Evolutionary conservation across 495 filamentous ascomycete species (phyloP).

Genomic region (Bryoglossum gracile): DNA sequence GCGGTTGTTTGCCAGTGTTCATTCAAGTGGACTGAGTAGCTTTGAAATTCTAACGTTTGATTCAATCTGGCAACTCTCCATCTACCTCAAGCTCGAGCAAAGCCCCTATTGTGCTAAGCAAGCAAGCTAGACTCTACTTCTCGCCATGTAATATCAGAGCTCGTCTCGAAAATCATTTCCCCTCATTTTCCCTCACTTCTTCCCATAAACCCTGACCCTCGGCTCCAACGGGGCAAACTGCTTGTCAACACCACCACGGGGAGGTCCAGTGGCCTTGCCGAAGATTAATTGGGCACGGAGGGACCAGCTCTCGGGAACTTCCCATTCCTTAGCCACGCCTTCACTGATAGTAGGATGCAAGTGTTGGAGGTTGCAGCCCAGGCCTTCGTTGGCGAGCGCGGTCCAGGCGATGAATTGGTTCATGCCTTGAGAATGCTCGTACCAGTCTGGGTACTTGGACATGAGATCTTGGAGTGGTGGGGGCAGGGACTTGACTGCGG

Average conservation of each 20-base stretch:
- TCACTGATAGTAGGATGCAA: conserved; percentile 59
- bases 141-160: no score
- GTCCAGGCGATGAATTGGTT: conserved; percentile 61
- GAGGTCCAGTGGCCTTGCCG: conserved; percentile 43
- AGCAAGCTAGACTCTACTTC: no score
- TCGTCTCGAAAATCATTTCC: no score
- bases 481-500: conserved; percentile 23
- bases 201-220: conserved; percentile 16
- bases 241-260: conserved; percentile 45
- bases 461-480: conserved; percentile 42
- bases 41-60: no score
- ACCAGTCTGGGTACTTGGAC: conserved; percentile 24
- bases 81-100: no score
- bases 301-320: conserved; percentile 53
- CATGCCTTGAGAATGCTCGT: conserved; percentile 56
- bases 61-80: no score
- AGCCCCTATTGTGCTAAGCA: no score
- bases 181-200: no score
- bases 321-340: conserved; percentile 49
- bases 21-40: no score
- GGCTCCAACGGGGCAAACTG: conserved; percentile 41
- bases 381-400: conserved; percentile 58
- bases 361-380: conserved; percentile 69
- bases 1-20: no score
- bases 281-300: conserved; percentile 55